A percentile compares a stretch with the other conserved stretches of the same genome.
phyloP scores from a whole-genome alignment of 2,329 filamentous ascomycete species.

The Scopulariopsis brevicaulis region DNA sequence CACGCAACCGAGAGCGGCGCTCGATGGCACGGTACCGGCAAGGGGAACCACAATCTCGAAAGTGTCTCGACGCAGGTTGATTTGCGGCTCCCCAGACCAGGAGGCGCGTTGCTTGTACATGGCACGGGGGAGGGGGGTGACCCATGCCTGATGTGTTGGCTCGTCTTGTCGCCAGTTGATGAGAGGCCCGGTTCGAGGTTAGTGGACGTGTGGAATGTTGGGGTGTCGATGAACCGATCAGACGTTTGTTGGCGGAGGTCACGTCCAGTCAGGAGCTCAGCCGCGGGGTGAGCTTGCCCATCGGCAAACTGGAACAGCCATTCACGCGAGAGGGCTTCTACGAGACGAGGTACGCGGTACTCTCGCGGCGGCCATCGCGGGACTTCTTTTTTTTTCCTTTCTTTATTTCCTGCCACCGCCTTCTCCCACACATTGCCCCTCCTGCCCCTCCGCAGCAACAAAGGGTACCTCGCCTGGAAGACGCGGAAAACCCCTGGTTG shows the following conservation, averaged over 20 bases:
- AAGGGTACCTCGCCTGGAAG: neutral
- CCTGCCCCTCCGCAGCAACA: neutral
- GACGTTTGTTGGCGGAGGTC: neutral
- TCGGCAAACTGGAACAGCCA: neutral
- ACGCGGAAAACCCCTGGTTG: neutral
- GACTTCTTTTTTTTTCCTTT: neutral
- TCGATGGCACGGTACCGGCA: neutral
- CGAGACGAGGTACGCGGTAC: neutral
- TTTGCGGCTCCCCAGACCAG: conserved; percentile 44
- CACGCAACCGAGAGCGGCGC: neutral
- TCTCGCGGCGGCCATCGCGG: no score
- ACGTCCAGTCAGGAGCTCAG: neutral
- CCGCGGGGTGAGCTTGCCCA: neutral
- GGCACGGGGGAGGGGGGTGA: conserved; percentile 41
- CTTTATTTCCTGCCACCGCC: neutral
- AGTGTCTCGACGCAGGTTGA: conserved; percentile 37
- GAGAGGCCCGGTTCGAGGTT: conserved; percentile 1
- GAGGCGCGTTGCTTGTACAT: neutral
- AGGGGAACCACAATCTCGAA: neutral
- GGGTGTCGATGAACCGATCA: neutral
- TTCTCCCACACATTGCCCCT: neutral
- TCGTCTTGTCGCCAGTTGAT: conserved; percentile 74
- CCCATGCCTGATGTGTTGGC: conserved; percentile 83
- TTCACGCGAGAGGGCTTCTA: neutral
- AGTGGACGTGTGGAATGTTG: conserved; percentile 3